phyloP scores from a whole-genome alignment of 129 eudicot species.

The Sambucus nigra region DNA sequence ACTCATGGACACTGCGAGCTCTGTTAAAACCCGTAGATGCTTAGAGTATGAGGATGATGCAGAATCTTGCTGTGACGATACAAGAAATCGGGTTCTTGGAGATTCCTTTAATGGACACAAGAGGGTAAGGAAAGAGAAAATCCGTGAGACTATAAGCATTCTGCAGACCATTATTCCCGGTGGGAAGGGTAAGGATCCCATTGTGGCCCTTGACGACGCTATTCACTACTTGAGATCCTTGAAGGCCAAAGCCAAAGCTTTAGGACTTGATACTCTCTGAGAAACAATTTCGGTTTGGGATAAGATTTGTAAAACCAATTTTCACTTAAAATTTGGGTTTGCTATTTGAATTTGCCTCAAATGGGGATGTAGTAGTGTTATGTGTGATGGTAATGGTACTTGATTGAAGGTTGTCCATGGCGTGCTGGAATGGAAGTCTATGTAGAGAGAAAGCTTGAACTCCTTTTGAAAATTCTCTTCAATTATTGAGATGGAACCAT shows the following conservation, averaged over 20 bases:
- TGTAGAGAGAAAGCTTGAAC: neutral
- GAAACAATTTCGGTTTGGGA: neutral
- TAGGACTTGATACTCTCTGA: conserved; percentile 49
- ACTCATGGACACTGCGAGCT: conserved; percentile 34
- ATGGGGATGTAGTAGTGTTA: neutral
- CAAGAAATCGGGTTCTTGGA: conserved; percentile 9
- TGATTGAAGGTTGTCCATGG: conserved; percentile 7
- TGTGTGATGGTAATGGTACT: neutral
- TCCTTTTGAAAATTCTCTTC: conserved; percentile 9
- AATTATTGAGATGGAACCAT: conserved; percentile 4
- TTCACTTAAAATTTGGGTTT: too few relatives aligned
- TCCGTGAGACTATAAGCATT: conserved; percentile 49
- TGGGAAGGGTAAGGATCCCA: conserved; percentile 40
- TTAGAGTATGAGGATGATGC: conserved; percentile 40
- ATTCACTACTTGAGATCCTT: conserved; percentile 49
- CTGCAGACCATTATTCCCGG: conserved; percentile 60
- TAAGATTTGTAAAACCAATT: neutral
- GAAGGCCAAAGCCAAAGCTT: conserved; percentile 58
- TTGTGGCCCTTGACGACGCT: conserved; percentile 73
- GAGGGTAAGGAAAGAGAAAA: conserved; percentile 40
- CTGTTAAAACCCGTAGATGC: conserved; percentile 25
- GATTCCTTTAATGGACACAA: conserved; percentile 24
- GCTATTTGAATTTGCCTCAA: too few relatives aligned
- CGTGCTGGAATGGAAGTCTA: neutral
- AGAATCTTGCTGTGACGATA: conserved; percentile 39